phyloP scores from a whole-genome alignment of 352 stramenopile species.

The Globisporangium cylindrosporum region DNA sequence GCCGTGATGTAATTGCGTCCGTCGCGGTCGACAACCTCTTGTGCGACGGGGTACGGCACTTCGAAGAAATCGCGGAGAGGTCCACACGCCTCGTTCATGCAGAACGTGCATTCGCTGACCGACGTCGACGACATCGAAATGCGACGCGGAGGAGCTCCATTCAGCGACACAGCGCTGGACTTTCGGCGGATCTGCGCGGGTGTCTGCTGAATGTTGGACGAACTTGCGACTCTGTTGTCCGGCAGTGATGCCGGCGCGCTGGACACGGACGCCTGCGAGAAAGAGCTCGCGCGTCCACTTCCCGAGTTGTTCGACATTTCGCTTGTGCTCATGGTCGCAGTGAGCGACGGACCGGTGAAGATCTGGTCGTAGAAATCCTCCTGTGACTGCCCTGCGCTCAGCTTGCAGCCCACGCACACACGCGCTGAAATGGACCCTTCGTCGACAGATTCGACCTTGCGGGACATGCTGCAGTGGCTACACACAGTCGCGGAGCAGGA shows the following conservation, averaged over 20 bases:
- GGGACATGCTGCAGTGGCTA: slow-evolving; percentile 70
- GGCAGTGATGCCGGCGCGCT: slow-evolving; percentile 23
- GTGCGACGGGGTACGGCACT: slow-evolving; percentile 67
- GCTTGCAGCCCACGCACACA: slow-evolving; percentile 82
- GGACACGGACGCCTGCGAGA: slow-evolving; percentile 38
- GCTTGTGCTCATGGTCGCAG: slow-evolving; percentile 15
- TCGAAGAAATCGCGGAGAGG: slow-evolving; percentile 65
- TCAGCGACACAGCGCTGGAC: slow-evolving; percentile 46
- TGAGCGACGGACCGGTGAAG: slow-evolving; percentile 49
- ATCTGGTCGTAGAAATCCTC: slow-evolving; percentile 84
- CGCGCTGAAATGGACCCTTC: slow-evolving; percentile 56
- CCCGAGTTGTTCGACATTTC: slow-evolving; percentile 22
- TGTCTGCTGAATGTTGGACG: slow-evolving; percentile 25
- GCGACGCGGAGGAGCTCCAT: slow-evolving; percentile 23
- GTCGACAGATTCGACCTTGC: slow-evolving; percentile 50
- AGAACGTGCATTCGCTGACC: slow-evolving; percentile 46
- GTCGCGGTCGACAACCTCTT: slow-evolving; percentile 42
- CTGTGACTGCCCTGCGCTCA: slow-evolving; percentile 59
- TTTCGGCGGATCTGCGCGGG: slow-evolving; percentile 40
- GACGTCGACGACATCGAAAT: slow-evolving; percentile 16
- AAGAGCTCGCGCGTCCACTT: slow-evolving; percentile 44
- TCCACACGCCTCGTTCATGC: slow-evolving; percentile 66
- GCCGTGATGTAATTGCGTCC: slow-evolving; percentile 56
- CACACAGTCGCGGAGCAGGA: slow-evolving; percentile 73
- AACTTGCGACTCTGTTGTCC: slow-evolving; percentile 36